Base-by-base conservation (phyloP, 2,329 filamentous ascomycete genomes). In the Myrmaecium sp. region DNA sequence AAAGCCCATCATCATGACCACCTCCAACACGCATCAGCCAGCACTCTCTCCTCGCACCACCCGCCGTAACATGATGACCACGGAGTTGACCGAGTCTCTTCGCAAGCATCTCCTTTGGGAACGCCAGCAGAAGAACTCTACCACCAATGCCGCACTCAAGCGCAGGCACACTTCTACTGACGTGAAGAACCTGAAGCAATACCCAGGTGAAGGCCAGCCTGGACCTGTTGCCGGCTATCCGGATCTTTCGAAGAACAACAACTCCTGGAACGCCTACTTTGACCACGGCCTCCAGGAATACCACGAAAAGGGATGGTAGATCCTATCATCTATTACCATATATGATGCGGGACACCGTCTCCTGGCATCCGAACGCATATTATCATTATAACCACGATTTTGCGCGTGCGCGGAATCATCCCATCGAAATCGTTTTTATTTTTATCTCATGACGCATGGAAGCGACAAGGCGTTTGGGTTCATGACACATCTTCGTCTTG, bases 81-180 rank as follows among this genome's bases (percentile, higher is more conserved):
- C 81, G 1, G 89, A 98, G 57, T 62, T 98, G 29, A 94, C 86
- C 3, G 83, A 93, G 49, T 92, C 82, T 13, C 71, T 98, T 3
- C 73, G 89, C 13, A 79, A 83, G 40, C 80, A 94, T 42, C 72
- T 98, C 10, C 67, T 95, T 10, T 92, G 82, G 79, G 89, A 98
- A 51, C 76, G 89, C 27, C 82, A 92, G 46, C 86, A 95, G 47
- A 92, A 89, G 65, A 82, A 81, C 32, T 77, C 79, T 17, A 86
- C 82, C 5, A 80, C 75, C 42, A 84, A 86, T 36, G 82, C 84
- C 1, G 80, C 86, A 29, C 64, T 93, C 31, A 91, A 93, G 62
- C 72, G 86, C 35, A 67, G 82, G 32, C 83, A 94, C 49, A 52
- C 49, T 16, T 80, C 86, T 3, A 79, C 86, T 37, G 84, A 94